A percentile compares a stretch with the other conserved stretches of the same genome.
Evolutionary conservation across 2,329 filamentous ascomycete genomes (phyloP).

Genomic region (Cyanodermella asteris): DNA sequence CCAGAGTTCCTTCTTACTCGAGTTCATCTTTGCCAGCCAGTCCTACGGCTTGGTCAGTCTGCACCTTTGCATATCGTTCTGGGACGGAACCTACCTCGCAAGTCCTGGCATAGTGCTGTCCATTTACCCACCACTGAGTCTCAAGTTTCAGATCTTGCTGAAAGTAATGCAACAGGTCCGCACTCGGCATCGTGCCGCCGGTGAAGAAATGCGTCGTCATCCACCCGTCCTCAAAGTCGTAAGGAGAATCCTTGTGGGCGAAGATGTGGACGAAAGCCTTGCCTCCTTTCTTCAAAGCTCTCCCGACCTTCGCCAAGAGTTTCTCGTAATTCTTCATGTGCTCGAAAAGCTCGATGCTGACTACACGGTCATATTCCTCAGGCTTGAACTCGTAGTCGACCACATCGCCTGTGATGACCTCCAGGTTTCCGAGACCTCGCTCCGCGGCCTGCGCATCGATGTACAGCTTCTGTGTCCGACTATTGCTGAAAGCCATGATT

Average conservation of each 20-base stretch:
- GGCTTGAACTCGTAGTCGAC: slow-evolving; percentile 41
- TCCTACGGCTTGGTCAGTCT: slow-evolving; percentile 18
- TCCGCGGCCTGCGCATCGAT: slow-evolving; percentile 37
- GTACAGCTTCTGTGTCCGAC: slow-evolving; percentile 42
- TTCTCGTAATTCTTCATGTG: slow-evolving; percentile 58
- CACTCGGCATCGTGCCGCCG: slow-evolving; percentile 48
- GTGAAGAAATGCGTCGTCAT: slow-evolving; percentile 57
- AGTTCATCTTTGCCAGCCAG: slow-evolving; percentile 39
- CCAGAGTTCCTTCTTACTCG: slow-evolving; percentile 38
- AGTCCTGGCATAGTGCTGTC: slow-evolving; percentile 45
- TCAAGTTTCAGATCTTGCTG: slow-evolving; percentile 37
- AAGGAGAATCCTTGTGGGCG: slow-evolving; percentile 39
- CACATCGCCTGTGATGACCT: slow-evolving; percentile 44
- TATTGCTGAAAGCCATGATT: slow-evolving; percentile 49
- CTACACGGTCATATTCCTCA: slow-evolving; percentile 38
- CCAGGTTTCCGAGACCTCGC: slow-evolving; percentile 37
- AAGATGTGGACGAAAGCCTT: slow-evolving; percentile 53
- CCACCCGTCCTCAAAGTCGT: slow-evolving; percentile 51
- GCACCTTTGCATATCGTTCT: background rate
- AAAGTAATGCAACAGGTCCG: slow-evolving; percentile 45
- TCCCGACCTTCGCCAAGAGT: slow-evolving; percentile 39
- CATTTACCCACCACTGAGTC: slow-evolving; percentile 50
- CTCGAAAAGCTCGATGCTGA: slow-evolving; percentile 52
- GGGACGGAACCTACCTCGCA: slow-evolving; percentile 31
- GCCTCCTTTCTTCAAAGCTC: slow-evolving; percentile 37